phyloP scores from a whole-genome alignment of 139 green algal genomes.

The Pleodorina starrii region DNA sequence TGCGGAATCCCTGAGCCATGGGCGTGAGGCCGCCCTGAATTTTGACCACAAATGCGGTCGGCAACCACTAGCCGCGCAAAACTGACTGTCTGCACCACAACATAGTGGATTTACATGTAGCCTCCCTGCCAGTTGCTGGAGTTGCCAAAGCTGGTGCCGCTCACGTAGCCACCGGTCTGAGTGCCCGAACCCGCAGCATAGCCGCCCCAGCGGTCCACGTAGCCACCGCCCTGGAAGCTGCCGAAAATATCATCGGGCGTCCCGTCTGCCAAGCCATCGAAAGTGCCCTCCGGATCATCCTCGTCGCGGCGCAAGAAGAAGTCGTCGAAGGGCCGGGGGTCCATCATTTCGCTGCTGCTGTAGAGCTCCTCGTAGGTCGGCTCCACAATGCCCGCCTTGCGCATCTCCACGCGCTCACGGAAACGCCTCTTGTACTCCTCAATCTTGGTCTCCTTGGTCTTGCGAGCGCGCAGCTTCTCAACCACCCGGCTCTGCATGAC shows the following conservation, averaged over 20 bases:
- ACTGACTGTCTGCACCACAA: background rate
- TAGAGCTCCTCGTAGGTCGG: slow-evolving; percentile 67
- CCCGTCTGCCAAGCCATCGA: background rate
- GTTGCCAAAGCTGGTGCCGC: slow-evolving; percentile 16
- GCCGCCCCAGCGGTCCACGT: background rate
- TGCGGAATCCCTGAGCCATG: too few species aligned
- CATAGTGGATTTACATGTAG: slow-evolving; percentile 8
- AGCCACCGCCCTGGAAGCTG: background rate
- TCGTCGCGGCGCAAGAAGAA: slow-evolving; percentile 51
- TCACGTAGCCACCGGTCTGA: slow-evolving; percentile 11
- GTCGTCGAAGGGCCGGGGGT: slow-evolving; percentile 61
- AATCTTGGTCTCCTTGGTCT: slow-evolving; percentile 70
- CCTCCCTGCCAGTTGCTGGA: slow-evolving; percentile 31
- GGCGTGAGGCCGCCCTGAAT: too few species aligned
- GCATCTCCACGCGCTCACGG: slow-evolving; percentile 60
- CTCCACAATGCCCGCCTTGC: slow-evolving; percentile 64
- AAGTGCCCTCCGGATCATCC: slow-evolving; percentile 25
- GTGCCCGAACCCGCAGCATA: too few species aligned
- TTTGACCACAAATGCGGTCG: background rate
- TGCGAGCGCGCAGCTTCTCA: slow-evolving; percentile 66
- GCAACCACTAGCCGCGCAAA: background rate
- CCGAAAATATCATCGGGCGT: slow-evolving; percentile 10
- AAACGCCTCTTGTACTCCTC: slow-evolving; percentile 70
- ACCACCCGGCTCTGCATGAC: slow-evolving; percentile 70
- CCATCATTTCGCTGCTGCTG: background rate